Conservation (phyloP, 495 filamentous ascomycete species). For the Halenospora varia region DNA sequence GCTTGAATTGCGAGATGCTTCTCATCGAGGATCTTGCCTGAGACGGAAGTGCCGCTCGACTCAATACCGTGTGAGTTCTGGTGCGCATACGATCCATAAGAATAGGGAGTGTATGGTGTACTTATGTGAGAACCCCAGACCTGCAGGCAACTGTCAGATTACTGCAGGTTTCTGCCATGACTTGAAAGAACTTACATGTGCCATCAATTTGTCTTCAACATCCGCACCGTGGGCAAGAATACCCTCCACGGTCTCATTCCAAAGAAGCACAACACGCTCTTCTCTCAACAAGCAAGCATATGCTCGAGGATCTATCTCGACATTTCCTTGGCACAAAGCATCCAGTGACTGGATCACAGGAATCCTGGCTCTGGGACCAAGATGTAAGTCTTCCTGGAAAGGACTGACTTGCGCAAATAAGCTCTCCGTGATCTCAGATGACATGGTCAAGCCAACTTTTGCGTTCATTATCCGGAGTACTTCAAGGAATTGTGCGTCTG, state of each 20-base stretch:
- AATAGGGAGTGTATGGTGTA: slow-evolving; percentile 2
- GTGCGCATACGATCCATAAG: too few relatives aligned
- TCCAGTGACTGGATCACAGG: slow-evolving; percentile 29
- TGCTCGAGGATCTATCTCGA: slow-evolving; percentile 26
- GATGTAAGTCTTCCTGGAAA: slow-evolving; percentile 31
- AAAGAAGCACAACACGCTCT: slow-evolving; percentile 35
- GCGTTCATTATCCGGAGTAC: too few relatives aligned
- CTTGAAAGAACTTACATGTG: too few relatives aligned
- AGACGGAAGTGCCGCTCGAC: not conserved
- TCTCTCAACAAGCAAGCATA: slow-evolving; percentile 31
- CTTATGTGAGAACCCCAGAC: slow-evolving; percentile 19
- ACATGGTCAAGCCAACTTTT: slow-evolving; percentile 37
- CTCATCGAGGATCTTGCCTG: slow-evolving; percentile 4
- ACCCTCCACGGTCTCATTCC: slow-evolving; percentile 32
- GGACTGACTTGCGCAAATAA: slow-evolving; percentile 31
- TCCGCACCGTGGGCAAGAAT: slow-evolving; percentile 33
- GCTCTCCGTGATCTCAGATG: slow-evolving; percentile 29
- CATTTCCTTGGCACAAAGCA: slow-evolving; percentile 15
- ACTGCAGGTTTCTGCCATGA: too few relatives aligned
- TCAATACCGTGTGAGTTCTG: too few relatives aligned
- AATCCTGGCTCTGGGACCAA: slow-evolving; percentile 26
- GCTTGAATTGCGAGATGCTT: slow-evolving; percentile 6
- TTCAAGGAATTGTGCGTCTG: slow-evolving; percentile 15
- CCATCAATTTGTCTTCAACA: slow-evolving; percentile 28
- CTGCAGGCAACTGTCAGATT: slow-evolving; percentile 1